Evolutionary conservation across 768 basidiomycete species (phyloP).

Genomic region (Boletus tylopilopsis): DNA sequence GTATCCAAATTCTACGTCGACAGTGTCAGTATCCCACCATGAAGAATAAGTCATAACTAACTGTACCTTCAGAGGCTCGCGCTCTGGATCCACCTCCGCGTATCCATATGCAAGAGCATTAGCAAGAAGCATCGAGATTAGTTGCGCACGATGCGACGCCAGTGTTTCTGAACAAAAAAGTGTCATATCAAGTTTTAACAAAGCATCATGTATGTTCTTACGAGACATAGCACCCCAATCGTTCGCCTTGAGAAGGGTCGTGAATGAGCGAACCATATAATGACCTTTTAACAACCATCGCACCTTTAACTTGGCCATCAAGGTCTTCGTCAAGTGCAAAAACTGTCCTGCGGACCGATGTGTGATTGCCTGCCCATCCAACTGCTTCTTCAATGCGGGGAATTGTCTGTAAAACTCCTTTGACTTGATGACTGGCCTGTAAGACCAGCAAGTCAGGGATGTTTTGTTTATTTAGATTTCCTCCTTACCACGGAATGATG

Average conservation of each 20-base stretch:
- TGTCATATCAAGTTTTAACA: no score
- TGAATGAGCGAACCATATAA: background rate
- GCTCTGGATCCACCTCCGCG: slow-evolving; percentile 41
- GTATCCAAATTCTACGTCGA: slow-evolving; percentile 49
- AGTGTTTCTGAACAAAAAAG: slow-evolving; percentile 10
- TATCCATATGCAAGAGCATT: slow-evolving; percentile 48
- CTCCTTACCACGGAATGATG: slow-evolving; percentile 63
- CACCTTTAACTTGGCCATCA: slow-evolving; percentile 71
- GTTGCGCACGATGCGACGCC: slow-evolving; percentile 43
- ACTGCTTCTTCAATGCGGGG: slow-evolving; percentile 38
- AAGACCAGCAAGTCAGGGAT: background rate
- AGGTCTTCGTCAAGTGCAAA: slow-evolving; percentile 51
- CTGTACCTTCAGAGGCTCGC: slow-evolving; percentile 51
- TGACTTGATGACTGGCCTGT: slow-evolving; percentile 56
- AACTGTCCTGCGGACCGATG: slow-evolving; percentile 53
- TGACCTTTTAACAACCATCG: background rate
- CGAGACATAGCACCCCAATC: no score
- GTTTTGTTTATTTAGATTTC: background rate
- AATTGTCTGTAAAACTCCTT: slow-evolving; percentile 56
- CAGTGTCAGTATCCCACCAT: no score
- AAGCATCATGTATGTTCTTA: no score
- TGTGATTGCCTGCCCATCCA: slow-evolving; percentile 47
- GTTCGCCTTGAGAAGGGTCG: no score
- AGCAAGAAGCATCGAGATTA: slow-evolving; percentile 40
- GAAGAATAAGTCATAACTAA: no score